Percentiles rank a stretch among this genome's conserved stretches.
Conservation (phyloP, 2,329 filamentous ascomycete species). For the Claviceps cyperi region DNA sequence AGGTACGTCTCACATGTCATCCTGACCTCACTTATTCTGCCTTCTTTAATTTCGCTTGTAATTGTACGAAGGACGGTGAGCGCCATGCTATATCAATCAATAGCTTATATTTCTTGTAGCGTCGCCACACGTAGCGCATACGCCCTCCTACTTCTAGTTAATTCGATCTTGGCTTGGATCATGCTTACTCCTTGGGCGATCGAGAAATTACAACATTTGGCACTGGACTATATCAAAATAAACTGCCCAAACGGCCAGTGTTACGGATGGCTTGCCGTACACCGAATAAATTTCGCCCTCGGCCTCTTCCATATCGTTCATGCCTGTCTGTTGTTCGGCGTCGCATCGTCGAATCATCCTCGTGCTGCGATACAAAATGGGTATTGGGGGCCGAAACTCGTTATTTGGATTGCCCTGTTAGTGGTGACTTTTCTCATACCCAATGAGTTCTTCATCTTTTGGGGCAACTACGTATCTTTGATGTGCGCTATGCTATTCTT, state of each 20-base stretch:
- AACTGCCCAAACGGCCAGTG: conserved; percentile 82
- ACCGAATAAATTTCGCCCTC: conserved; percentile 94
- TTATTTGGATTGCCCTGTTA: conserved; percentile 75
- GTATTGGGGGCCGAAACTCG: conserved; percentile 96
- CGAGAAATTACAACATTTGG: conserved; percentile 83
- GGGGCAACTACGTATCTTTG: conserved; percentile 88
- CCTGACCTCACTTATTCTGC: background rate
- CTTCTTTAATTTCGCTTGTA: background rate
- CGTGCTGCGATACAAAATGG: conserved; percentile 87
- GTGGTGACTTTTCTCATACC: conserved; percentile 92
- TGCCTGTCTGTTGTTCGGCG: conserved; percentile 71
- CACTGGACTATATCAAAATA: conserved; percentile 91
- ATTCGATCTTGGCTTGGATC: conserved; percentile 95
- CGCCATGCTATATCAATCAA: no score
- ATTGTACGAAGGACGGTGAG: background rate
- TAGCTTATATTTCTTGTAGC: conserved; percentile 27
- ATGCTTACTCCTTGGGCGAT: conserved; percentile 99
- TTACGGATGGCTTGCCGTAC: conserved; percentile 90
- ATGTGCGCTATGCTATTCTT: conserved; percentile 85
- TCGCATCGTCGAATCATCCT: conserved; percentile 73
- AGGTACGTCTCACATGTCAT: conserved; percentile 38
- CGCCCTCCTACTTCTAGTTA: conserved; percentile 84
- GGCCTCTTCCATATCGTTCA: conserved; percentile 86
- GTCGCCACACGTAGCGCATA: conserved; percentile 96
- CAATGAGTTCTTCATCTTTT: conserved; percentile 85